Evolutionary conservation across 2,329 filamentous ascomycete genomes (phyloP).

Genomic region (Aureobasidium sp.): DNA sequence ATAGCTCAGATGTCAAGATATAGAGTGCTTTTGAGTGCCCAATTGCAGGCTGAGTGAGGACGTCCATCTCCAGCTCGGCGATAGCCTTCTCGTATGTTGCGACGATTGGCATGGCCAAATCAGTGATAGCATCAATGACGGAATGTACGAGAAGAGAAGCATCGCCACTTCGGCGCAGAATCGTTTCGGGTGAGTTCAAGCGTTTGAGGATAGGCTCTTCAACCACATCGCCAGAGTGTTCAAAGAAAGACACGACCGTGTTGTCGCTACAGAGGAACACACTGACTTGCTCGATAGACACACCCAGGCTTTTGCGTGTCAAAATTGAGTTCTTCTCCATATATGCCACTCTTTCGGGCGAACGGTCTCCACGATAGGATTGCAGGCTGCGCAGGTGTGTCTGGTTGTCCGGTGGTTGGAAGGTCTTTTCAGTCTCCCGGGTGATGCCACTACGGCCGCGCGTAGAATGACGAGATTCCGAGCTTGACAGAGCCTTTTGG

Average conservation of each 20-base stretch:
- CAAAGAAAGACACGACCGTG: constrained; percentile 86
- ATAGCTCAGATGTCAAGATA: constrained; percentile 69
- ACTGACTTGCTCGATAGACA: constrained; percentile 82
- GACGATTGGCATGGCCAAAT: constrained; percentile 76
- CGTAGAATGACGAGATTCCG: not conserved
- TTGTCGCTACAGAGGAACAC: constrained; percentile 83
- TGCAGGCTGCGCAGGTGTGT: constrained; percentile 54
- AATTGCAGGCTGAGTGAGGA: constrained; percentile 71
- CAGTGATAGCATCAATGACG: constrained; percentile 84
- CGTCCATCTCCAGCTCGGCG: constrained; percentile 75
- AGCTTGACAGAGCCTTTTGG: not conserved
- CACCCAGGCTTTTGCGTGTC: constrained; percentile 56
- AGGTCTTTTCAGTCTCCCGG: not conserved
- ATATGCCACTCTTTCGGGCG: constrained; percentile 67
- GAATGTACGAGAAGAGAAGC: constrained; percentile 82
- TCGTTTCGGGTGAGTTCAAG: constrained; percentile 66
- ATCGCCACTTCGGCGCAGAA: constrained; percentile 76
- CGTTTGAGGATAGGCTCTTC: constrained; percentile 74
- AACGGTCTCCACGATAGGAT: constrained; percentile 65
- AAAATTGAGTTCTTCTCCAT: constrained; percentile 76
- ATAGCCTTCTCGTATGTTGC: constrained; percentile 82
- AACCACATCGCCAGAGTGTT: constrained; percentile 75
- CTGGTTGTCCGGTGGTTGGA: not conserved
- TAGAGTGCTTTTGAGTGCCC: constrained; percentile 66
- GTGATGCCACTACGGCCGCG: not conserved